Conservation (phyloP, 805 yeast species). For the Kodamaea fukazawae region DNA sequence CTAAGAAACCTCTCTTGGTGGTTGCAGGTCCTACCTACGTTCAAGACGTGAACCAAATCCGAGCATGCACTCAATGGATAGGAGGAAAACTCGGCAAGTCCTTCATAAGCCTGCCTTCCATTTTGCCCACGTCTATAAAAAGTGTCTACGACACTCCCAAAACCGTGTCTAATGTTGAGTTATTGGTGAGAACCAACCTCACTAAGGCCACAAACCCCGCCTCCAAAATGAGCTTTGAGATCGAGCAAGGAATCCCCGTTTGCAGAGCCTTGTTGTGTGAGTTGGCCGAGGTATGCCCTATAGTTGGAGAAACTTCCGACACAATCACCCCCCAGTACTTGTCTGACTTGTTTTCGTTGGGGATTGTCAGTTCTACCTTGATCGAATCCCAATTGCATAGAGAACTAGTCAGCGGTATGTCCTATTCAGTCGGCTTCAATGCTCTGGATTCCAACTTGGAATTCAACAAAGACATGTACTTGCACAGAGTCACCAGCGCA, state of each 20-base stretch:
- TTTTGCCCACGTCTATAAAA: constrained; percentile 5
- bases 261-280: constrained; percentile 39
- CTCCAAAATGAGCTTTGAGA: constrained; percentile 26
- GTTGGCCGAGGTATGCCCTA: constrained; percentile 42
- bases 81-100: constrained; percentile 17
- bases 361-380: constrained; percentile 41
- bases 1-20: constrained; percentile 22
- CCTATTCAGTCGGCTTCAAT: constrained; percentile 49
- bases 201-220: constrained; percentile 19
- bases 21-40: constrained; percentile 41
- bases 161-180: constrained; percentile 15
- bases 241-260: constrained; percentile 38
- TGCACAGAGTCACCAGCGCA: constrained; percentile 34
- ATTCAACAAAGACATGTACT: constrained; percentile 24
- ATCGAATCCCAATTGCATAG: constrained; percentile 50
- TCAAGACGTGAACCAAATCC: constrained; percentile 29
- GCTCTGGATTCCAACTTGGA: constrained; percentile 19
- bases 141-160: constrained; percentile 7
- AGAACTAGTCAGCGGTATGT: constrained; percentile 49
- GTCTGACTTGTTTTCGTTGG: constrained; percentile 46
- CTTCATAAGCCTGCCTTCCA: constrained; percentile 10
- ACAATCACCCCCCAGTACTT: constrained; percentile 51
- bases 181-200: constrained; percentile 39
- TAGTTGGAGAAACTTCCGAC: constrained; percentile 46
- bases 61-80: constrained; percentile 44